Percentiles rank a stretch among this genome's conserved stretches.
These are phyloP conservation scores for Gryganskiella cystojenkinii DNA, from an alignment of 192 early-diverging fungal species.

Conservation along the genomic window DNA sequence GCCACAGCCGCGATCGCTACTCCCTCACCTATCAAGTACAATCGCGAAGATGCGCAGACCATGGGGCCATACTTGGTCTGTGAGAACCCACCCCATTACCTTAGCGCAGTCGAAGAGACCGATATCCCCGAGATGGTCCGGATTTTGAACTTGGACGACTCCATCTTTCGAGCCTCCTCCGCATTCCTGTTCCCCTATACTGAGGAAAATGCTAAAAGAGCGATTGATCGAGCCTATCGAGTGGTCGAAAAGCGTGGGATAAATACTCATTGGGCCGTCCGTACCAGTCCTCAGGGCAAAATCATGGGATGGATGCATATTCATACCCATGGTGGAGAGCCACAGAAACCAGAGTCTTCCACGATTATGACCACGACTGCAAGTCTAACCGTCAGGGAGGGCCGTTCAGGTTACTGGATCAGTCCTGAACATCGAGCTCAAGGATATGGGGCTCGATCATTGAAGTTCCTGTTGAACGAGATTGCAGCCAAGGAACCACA, in stretches of 20 bases:
- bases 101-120: background rate
- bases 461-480: no score
- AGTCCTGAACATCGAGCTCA: no score
- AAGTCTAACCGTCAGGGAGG: no score
- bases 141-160: background rate
- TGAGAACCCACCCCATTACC: background rate
- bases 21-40: no score
- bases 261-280: background rate
- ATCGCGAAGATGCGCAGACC: background rate
- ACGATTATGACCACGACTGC: no score
- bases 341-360: no score
- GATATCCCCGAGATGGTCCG: slow-evolving; percentile 8
- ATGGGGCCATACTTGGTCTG: background rate
- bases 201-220: background rate
- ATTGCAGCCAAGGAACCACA: no score
- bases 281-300: background rate
- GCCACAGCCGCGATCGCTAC: no score
- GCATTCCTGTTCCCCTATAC: background rate
- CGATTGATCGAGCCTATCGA: background rate
- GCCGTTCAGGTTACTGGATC: no score
- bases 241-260: background rate
- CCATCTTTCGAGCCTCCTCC: background rate
- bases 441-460: no score
- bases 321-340: no score
- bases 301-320: background rate